A percentile compares a stretch with the other conserved stretches of the same genome.
Evolutionary conservation across 768 basidiomycete genomes (phyloP).

Genomic region (Termitomyces sp.): DNA sequence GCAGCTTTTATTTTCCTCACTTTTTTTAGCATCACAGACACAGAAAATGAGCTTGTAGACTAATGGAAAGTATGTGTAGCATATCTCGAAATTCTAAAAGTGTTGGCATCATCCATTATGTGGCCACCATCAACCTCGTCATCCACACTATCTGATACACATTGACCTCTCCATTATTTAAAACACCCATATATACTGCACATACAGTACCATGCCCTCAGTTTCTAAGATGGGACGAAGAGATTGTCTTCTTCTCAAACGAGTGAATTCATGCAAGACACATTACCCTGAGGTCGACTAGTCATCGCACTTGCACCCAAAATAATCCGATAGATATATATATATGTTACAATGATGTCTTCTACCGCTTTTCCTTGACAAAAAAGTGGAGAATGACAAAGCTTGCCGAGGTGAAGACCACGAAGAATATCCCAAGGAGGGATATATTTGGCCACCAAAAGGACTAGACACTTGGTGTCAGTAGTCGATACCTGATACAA

Average conservation of each 20-base stretch:
- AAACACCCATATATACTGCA: no score
- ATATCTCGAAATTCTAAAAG: no score
- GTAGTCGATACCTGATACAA: neutral
- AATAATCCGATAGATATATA: constrained; percentile 1
- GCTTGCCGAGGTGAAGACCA: constrained; percentile 68
- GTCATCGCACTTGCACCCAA: neutral
- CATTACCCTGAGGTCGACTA: neutral
- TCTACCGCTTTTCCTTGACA: constrained; percentile 74
- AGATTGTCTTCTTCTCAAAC: neutral
- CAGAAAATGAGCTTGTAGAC: no score
- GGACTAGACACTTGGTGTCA: neutral
- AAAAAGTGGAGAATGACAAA: constrained; percentile 81
- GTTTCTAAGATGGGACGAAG: neutral
- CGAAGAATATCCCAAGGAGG: constrained; percentile 83
- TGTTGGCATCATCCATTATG: no score
- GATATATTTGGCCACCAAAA: constrained; percentile 95
- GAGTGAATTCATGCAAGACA: neutral
- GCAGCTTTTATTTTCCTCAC: no score
- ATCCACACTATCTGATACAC: no score
- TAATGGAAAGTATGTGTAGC: no score
- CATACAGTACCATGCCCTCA: no score
- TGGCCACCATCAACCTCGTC: no score
- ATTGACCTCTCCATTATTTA: no score
- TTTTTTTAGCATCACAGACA: no score
- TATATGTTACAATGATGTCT: constrained; percentile 5